Conservation (phyloP, 768 basidiomycete genomes). For the Lyophyllum shimeji region DNA sequence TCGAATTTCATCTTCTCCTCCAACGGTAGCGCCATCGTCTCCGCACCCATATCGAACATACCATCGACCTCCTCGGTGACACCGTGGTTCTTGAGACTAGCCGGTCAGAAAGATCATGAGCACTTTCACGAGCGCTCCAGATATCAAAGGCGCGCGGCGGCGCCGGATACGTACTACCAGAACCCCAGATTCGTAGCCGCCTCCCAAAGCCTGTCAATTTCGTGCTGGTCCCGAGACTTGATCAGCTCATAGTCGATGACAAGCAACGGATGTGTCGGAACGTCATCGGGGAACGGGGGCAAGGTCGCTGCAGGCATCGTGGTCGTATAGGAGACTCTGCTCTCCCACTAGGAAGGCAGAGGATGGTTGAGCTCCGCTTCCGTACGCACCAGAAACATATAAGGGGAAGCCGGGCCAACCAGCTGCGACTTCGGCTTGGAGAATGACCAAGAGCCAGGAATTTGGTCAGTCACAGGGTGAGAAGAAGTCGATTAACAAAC, state of each 20-base stretch:
- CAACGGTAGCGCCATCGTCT: conserved; percentile 51
- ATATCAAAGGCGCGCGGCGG: background rate
- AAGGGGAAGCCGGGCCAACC: too few species aligned
- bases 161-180: conserved; percentile 54
- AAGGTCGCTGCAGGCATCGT: conserved; percentile 23
- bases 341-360: background rate
- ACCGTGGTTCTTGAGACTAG: conserved; percentile 61
- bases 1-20: conserved; percentile 60
- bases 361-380: too few species aligned
- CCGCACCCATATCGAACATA: conserved; percentile 58
- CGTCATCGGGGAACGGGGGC: conserved; percentile 50
- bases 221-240: conserved; percentile 35
- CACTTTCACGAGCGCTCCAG: background rate
- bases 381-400: too few species aligned
- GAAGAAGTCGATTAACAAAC: background rate
- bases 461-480: too few species aligned
- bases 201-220: conserved; percentile 53
- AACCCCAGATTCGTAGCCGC: conserved; percentile 62
- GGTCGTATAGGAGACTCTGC: background rate
- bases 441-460: too few species aligned
- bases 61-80: conserved; percentile 42
- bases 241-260: conserved; percentile 55
- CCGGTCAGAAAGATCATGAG: background rate
- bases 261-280: conserved; percentile 54
- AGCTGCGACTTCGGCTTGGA: too few species aligned